Conservation (phyloP, 139 green algal species). For the Diplosphaera chodatii region DNA sequence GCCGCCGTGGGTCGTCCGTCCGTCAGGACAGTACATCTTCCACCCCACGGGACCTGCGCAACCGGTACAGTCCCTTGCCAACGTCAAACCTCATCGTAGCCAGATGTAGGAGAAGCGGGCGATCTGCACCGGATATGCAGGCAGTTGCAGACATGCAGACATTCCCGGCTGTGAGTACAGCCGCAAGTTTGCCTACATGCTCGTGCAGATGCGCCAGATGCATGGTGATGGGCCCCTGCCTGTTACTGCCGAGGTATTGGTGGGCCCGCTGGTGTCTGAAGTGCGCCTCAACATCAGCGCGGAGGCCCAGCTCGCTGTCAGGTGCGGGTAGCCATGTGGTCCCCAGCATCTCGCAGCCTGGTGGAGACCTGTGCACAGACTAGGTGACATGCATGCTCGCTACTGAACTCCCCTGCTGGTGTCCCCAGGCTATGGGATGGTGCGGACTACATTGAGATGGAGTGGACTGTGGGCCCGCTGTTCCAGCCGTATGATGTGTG, state of each 20-base stretch:
- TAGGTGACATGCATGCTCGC: too few species aligned
- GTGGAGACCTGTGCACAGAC: too few species aligned
- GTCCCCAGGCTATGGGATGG: constrained; percentile 26
- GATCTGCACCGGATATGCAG: too few species aligned
- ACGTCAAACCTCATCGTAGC: too few species aligned
- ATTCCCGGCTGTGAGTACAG: too few species aligned
- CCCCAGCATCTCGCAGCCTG: too few species aligned
- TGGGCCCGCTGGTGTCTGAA: constrained; percentile 47
- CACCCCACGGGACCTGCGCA: not conserved
- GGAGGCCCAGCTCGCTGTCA: not conserved
- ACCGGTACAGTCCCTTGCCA: too few species aligned
- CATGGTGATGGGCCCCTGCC: not conserved
- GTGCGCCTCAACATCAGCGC: constrained; percentile 9
- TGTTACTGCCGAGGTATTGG: constrained; percentile 25
- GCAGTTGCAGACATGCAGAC: too few species aligned
- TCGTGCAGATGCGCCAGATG: not conserved
- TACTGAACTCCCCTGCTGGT: too few species aligned
- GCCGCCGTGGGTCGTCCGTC: not conserved
- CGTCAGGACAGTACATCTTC: not conserved
- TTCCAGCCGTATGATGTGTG: constrained; percentile 34
- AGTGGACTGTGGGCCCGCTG: constrained; percentile 72
- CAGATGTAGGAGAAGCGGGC: too few species aligned
- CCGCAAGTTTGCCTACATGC: too few species aligned
- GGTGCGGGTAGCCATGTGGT: not conserved
- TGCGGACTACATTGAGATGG: constrained; percentile 39